Evolutionary conservation across 768 basidiomycete species (phyloP), one percentile per base, ranked within the genome.

Genomic region (Lactarius akahatsu): DNA sequence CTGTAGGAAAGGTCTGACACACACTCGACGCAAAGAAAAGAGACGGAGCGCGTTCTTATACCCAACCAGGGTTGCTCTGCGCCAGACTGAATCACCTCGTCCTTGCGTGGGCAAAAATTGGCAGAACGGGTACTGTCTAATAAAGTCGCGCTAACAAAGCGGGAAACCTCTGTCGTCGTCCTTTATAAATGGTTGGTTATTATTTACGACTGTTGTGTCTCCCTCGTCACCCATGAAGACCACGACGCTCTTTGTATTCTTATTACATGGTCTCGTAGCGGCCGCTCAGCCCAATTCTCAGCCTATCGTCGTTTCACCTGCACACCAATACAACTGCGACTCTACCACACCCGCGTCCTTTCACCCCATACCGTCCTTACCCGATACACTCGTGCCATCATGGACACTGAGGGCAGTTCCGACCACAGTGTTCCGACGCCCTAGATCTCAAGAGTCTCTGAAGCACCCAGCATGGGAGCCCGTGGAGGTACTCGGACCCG

Each of bases 51-150:
- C 84, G 87, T 79, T 88, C 87, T 79, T 86, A 79, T 78, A 79
- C 85, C 85, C 73, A 71, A 73, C 85, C 84, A 76, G 63, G 62
- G 59, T 81, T 73, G 73, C 74, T 87, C 83, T 89, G 76, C 86
- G 86, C 87, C 82, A 73, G 65, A 81, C 86, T 81, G 79, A 85
- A 89, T 88, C 87, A 85, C 87, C 87, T 77, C 84, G 81, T 76
- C 80, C 81, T 71, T 72, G 50, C 78, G 77, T 84, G 66, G 62
- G 32, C 56, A 68, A 4, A 67, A 67, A 62, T 64, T 72, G 65
- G 74, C 75, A 77, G 82, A 81, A 79, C 82, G 83, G 87, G 87
- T 82, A 89, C 87, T 89, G 87, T 89, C 87, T 88, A 83, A 73
- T 1, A 75, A 82, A 85, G 86, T 76, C 80, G 87, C 87, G 84